These are phyloP conservation scores for Xylaria grammica DNA, from an alignment of 495 filamentous ascomycete genomes.

Conservation along the genomic window DNA sequence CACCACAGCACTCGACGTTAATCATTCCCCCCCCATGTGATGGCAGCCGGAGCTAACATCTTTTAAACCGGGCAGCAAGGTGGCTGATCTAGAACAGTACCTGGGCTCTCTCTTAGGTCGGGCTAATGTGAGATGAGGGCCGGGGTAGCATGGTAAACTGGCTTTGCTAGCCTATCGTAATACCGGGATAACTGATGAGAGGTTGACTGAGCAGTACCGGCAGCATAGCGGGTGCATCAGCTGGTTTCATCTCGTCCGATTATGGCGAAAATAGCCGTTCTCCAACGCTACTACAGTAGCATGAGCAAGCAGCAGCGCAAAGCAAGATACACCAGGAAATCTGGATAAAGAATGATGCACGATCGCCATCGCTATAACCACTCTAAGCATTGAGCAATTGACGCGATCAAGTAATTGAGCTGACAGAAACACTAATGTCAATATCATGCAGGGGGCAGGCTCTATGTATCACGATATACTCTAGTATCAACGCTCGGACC, in stretches of 20 bases:
- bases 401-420: neutral
- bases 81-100: slow-evolving; percentile 5
- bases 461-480: neutral
- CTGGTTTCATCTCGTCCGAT: slow-evolving; percentile 6
- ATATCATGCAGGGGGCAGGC: slow-evolving; percentile 5
- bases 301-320: neutral
- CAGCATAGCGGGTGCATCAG: neutral
- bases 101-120: neutral
- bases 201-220: neutral
- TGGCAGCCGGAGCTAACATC: neutral
- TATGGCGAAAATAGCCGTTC: slow-evolving; percentile 3
- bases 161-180: slow-evolving; percentile 8
- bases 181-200: neutral
- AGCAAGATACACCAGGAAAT: neutral
- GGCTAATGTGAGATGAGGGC: neutral
- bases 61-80: slow-evolving; percentile 2
- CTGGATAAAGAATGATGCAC: neutral
- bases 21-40: neutral
- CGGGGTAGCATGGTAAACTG: slow-evolving; percentile 5
- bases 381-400: neutral
- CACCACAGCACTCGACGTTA: neutral
- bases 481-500: slow-evolving; percentile 16
- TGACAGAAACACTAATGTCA: slow-evolving; percentile 18
- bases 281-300: neutral
- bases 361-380: neutral